Evolutionary conservation across 441 rosid genomes (phyloP).

Genomic region (Pelargonium fulgidum): DNA sequence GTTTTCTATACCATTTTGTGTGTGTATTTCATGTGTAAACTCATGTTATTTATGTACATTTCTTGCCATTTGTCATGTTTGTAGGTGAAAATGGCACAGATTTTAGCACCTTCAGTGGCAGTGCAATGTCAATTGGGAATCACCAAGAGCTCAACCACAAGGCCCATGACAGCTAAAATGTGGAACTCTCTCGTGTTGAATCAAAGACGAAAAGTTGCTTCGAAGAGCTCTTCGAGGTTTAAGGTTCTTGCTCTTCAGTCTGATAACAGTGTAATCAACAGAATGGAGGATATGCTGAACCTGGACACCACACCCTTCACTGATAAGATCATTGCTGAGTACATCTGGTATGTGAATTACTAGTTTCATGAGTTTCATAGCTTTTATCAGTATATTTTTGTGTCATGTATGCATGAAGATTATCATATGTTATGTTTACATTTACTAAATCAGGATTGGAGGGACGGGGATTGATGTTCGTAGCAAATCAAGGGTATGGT

Average conservation of each 20-base stretch:
- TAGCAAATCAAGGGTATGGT: constrained; percentile 87
- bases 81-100: constrained; percentile 61
- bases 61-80: background rate
- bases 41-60: too few relatives aligned
- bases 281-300: constrained; percentile 70
- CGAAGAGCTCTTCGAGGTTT: constrained; percentile 41
- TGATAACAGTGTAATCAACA: constrained; percentile 58
- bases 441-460: constrained; percentile 62
- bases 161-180: constrained; percentile 47
- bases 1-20: background rate
- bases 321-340: constrained; percentile 82
- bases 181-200: constrained; percentile 52
- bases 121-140: constrained; percentile 70
- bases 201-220: constrained; percentile 51
- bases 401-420: too few relatives aligned
- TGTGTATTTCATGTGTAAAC: background rate
- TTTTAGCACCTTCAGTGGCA: constrained; percentile 46
- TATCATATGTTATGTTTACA: too few relatives aligned
- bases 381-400: background rate
- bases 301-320: constrained; percentile 73
- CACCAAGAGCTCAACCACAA: constrained; percentile 44
- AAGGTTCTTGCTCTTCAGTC: constrained; percentile 60
- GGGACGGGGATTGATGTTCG: constrained; percentile 78
- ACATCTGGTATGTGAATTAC: constrained; percentile 56
- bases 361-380: background rate